Evolutionary conservation across 257 asterid genomes (phyloP), one percentile per base, ranked within the genome.

Genomic region (Przewalskia tangutica): DNA sequence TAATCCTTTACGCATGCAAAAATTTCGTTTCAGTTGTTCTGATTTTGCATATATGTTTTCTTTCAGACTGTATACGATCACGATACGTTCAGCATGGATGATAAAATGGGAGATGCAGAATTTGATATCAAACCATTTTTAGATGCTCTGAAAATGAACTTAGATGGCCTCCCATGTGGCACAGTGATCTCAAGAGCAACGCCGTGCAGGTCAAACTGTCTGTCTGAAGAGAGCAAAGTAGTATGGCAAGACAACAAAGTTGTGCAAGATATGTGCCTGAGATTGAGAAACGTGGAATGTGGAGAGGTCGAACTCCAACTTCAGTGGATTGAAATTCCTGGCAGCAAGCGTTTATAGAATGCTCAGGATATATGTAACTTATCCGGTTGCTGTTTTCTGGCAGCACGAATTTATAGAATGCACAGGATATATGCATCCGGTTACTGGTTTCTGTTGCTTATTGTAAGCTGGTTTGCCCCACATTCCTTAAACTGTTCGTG

Each of bases 221-320:
- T 92, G 36, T 77, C 89, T 0, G 94, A 92, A 60, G 97, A 91
- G 84, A 89, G 88, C 48, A 78, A 84, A 7, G 86, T 91, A 4
- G 66, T 86, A 5, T 90, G 93, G 93, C 87, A 75, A 73, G 91
- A 85, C 5, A 90, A 91, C 3, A 82, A 84, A 62, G 85, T 89
- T 2, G 81, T 85, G 42, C 97, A 92, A 81, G 93, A 89, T 71
- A 84, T 92, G 89, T 82, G 88, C 79, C 85, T 92, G 8, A 85
- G 94, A 81, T 77, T 92, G 85, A 88, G 82, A 76, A 86, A 92
- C 55, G 97, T 92, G 0, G 97, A 92, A 75, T 84, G 92, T 55
- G 97, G 97, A 6, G 97, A 92, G 84, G 87, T 92, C 4, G 90
- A 88, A 63, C 81, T 92, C 42, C 91, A 90, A 66, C 92, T 92